These are phyloP conservation scores for Mallotus nudiflorus DNA, from an alignment of 345 rosid species.

Conservation along the genomic window DNA sequence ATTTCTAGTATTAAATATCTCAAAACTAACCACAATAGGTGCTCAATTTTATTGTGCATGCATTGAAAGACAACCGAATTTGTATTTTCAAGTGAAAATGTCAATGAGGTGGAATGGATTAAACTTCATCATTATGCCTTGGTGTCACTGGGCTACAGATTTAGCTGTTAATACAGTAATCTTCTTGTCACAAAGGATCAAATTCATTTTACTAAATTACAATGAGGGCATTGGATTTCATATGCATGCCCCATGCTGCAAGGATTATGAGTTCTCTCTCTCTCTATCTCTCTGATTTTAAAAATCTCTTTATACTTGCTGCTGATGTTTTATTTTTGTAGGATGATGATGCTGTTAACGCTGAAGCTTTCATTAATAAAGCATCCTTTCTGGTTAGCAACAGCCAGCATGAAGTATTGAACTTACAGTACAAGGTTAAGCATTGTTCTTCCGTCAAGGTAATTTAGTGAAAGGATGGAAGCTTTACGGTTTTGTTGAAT, in stretches of 20 bases:
- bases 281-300: neutral
- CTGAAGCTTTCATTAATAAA: constrained; percentile 92
- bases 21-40: too few species aligned
- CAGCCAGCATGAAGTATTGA: constrained; percentile 88
- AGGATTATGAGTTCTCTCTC: too few species aligned
- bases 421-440: constrained; percentile 85
- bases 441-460: neutral
- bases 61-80: neutral
- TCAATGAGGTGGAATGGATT: too few species aligned
- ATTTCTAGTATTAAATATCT: too few species aligned
- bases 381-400: constrained; percentile 97
- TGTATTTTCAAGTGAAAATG: neutral
- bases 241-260: too few species aligned
- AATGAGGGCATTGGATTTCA: too few species aligned
- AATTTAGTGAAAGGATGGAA: constrained; percentile 6
- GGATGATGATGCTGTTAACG: constrained; percentile 99
- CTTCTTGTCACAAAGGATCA: too few species aligned
- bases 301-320: neutral
- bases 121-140: neutral
- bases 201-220: too few species aligned
- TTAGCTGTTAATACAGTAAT: neutral
- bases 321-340: constrained; percentile 26
- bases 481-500: constrained; percentile 6
- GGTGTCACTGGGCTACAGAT: too few species aligned
- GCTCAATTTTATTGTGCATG: too few species aligned